Percentiles rank a stretch among this genome's conserved stretches.
Conservation (phyloP, 768 basidiomycete genomes). For the Coprinopsis cinerea region DNA sequence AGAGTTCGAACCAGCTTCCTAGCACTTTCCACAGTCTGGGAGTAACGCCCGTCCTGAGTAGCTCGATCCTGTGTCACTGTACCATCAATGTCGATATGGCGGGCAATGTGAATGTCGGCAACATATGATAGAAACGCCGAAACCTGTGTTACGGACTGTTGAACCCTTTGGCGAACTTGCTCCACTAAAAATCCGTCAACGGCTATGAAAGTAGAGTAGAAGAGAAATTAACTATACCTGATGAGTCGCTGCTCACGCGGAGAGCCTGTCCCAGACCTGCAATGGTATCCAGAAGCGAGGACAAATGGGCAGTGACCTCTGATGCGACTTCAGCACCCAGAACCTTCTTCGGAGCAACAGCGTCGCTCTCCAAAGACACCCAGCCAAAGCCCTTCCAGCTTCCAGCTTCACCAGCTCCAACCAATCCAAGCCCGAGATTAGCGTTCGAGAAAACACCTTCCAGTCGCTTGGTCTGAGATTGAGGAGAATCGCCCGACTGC, state of each 20-base stretch:
- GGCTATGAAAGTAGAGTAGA: slow-evolving; percentile 1
- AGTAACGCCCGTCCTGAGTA: slow-evolving; percentile 45
- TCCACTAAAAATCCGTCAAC: slow-evolving; percentile 24
- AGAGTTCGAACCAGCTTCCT: slow-evolving; percentile 61
- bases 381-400: slow-evolving; percentile 86
- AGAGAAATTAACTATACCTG: slow-evolving; percentile 28
- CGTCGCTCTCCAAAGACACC: slow-evolving; percentile 49
- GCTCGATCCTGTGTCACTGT: slow-evolving; percentile 47
- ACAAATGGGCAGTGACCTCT: slow-evolving; percentile 45
- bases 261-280: slow-evolving; percentile 30
- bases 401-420: slow-evolving; percentile 72
- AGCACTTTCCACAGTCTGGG: slow-evolving; percentile 63
- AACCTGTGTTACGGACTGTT: slow-evolving; percentile 49
- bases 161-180: slow-evolving; percentile 37
- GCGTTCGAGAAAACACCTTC: slow-evolving; percentile 54
- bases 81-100: slow-evolving; percentile 79
- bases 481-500: slow-evolving; percentile 21
- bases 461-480: slow-evolving; percentile 45
- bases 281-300: slow-evolving; percentile 47
- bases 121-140: slow-evolving; percentile 53
- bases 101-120: slow-evolving; percentile 71
- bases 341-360: slow-evolving; percentile 39
- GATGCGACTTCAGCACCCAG: slow-evolving; percentile 47
- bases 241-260: slow-evolving; percentile 25
- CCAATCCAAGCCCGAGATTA: slow-evolving; percentile 70